These are phyloP conservation scores for Aspergillus sp. DNA, from an alignment of 2,329 filamentous ascomycete genomes.

Conservation along the genomic window DNA sequence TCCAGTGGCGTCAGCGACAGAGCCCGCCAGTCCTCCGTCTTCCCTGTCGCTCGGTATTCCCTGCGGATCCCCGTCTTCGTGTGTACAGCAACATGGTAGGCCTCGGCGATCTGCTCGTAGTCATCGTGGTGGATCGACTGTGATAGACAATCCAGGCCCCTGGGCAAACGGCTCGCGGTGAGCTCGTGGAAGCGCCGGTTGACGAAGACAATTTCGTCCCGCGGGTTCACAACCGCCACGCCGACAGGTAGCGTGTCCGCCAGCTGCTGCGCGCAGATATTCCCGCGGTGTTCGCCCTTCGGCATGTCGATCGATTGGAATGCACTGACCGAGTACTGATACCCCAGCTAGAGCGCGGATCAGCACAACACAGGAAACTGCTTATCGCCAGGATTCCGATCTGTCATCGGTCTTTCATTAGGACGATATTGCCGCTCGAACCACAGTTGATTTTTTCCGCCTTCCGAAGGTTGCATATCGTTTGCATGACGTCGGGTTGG, in stretches of 20 bases:
- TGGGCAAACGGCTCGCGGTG: conserved; percentile 1
- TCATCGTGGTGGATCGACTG: conserved; percentile 23
- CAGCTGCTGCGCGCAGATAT: conserved; percentile 24
- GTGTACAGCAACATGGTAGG: conserved; percentile 9
- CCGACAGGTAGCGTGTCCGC: conserved; percentile 27
- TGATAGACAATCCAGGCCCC: conserved; percentile 18
- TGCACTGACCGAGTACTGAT: too few relatives aligned
- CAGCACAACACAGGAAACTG: not conserved
- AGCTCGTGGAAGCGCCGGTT: conserved; percentile 24
- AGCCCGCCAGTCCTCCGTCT: conserved; percentile 19
- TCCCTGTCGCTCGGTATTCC: conserved; percentile 24
- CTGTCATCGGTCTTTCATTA: not conserved
- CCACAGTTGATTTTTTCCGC: not conserved
- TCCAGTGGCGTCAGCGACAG: conserved; percentile 19
- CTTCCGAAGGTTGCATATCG: not conserved
- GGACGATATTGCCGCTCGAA: not conserved
- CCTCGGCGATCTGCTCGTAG: conserved; percentile 12
- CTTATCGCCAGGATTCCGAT: not conserved
- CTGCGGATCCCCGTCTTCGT: conserved; percentile 16
- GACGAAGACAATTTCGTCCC: conserved; percentile 19
- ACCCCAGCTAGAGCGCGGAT: not conserved
- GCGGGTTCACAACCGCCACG: conserved; percentile 22
- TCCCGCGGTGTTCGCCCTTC: not conserved
- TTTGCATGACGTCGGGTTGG: conserved; percentile 1
- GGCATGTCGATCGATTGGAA: not conserved